Evolutionary conservation across 2,329 filamentous ascomycete genomes (phyloP), one percentile per base, ranked within the genome.

Genomic region (Fusarium miscanthi): DNA sequence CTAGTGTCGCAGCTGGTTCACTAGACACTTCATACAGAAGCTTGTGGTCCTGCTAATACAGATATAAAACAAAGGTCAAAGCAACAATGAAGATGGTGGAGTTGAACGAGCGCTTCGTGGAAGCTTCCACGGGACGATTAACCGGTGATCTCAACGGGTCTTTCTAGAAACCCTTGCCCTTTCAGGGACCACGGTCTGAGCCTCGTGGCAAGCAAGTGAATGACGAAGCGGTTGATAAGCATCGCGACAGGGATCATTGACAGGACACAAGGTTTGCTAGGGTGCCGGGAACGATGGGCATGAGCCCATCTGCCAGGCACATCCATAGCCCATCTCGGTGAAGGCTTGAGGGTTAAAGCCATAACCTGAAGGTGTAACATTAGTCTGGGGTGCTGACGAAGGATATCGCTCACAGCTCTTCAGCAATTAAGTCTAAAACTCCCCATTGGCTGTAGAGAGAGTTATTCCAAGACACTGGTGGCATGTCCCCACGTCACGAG

Each of bases 191-290:
- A 43, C 56, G 43, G 27, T 58, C 37, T 43, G 23, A 53, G 25
- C 56, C 56, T 72, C 41, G 25, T 65, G 63, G 69, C 49, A 61
- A 46, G 64, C 38, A 57, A 48, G 38, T 73, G 48, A 53, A 73
- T 73, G 70, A 73, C 70, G 66, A 73, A 73, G 66, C 48, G 35
- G 61, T 73, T 73, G 51, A 73, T 73, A 73, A 73, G 70, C 66
- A 71, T 51, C 35, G 33, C 23, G 46, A 38, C 70, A 73, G 61
- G 70, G 70, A 25, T 67, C 8, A 17, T 56, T 52, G 57, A 59
- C 58, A 70, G 57, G 53, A 71, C 43, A 56, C 54, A 73, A 67
- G 41, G 66, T 71, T 73, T 60, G 58, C 57, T 45, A 45, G 66
- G 70, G 66, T 56, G 27, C 25, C 45, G 66, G 70, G 46, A 66